A percentile compares a stretch with the other conserved stretches of the same genome.
phyloP scores from a whole-genome alignment of 768 basidiomycete species.

The Multifurca ochricompacta region DNA sequence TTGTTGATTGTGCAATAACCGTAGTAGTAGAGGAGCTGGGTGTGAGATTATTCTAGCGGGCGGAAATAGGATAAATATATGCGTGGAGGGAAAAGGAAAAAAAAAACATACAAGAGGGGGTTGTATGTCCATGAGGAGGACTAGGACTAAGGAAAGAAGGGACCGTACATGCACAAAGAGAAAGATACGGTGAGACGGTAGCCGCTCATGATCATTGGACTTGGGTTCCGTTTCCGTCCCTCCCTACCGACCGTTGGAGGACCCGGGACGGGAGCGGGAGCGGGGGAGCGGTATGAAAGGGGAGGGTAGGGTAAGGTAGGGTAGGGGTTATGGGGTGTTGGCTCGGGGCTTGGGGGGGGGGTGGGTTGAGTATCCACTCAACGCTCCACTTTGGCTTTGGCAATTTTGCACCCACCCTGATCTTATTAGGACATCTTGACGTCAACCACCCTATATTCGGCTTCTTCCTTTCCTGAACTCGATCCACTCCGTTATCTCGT shows the following conservation, averaged over 20 bases:
- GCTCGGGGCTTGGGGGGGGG: too few species aligned
- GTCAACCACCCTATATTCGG: slow-evolving; percentile 19
- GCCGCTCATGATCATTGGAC: slow-evolving; percentile 11
- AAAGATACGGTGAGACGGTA: slow-evolving; percentile 15
- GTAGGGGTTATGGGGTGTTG: too few species aligned
- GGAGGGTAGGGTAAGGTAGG: background rate
- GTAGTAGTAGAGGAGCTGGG: slow-evolving; percentile 6
- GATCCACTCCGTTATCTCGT: background rate
- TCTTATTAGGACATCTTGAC: slow-evolving; percentile 15
- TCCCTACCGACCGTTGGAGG: slow-evolving; percentile 5
- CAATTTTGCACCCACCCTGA: slow-evolving; percentile 13
- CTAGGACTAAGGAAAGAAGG: slow-evolving; percentile 3
- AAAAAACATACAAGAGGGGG: slow-evolving; percentile 7
- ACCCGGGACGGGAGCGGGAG: slow-evolving; percentile 2
- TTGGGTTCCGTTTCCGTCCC: too few species aligned
- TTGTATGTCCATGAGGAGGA: slow-evolving; percentile 15
- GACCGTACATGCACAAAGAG: slow-evolving; percentile 5
- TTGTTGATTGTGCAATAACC: background rate
- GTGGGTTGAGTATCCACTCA: slow-evolving; percentile 10
- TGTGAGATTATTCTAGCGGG: slow-evolving; percentile 3
- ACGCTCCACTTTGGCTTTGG: slow-evolving; percentile 14
- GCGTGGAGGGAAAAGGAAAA: background rate
- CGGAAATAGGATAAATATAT: background rate
- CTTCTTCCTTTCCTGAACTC: background rate
- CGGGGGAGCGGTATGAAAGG: background rate